Evolutionary conservation across 2,329 filamentous ascomycete species (phyloP), one percentile per base, ranked within the genome.

Genomic region (Talaromyces piceae): DNA sequence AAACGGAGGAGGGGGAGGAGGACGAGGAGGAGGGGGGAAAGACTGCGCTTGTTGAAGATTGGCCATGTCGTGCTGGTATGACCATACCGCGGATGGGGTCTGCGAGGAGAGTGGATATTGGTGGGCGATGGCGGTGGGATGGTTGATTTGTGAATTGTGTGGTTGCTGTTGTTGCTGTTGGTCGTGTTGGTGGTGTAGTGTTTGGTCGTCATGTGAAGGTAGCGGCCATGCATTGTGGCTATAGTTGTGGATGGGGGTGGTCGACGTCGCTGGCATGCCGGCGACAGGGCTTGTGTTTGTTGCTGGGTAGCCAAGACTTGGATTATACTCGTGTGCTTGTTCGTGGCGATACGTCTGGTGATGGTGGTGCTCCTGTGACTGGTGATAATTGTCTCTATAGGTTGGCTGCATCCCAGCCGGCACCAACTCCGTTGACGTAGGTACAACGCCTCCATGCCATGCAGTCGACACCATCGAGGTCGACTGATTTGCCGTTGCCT

Each of bases 401-500:
- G 46, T 12, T 20, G 45, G 30, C 18, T 49, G 37, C 33, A 18
- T 12, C 12, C 45, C 47, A 37, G 43, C 22, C 18, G 47, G 47
- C n/a, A 33, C 37, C n/a, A 25, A 26, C 25, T 47, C 41, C 18
- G 51, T 47, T 6, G 51, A 47, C n/a, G 31, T 6, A 13, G 51
- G 51, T 4, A 53, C 13, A 33, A 53, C 31, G 11, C 51, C 51
- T 41, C 51, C 51, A 12, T 54, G 48, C 51, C 51, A 54, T 8
- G 47, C 23, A 18, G 45, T 23, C 7, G 47, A 43, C 18, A 48
- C 18, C 13, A 20, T 44, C 31, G 51, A 54, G 9, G 39, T 25
- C 22, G 51, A 50, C 11, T 44, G 47, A 11, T 18, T 47, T 47
- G 33, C 25, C 39, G 16, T 27, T 22, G 11, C 11, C 18, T 18